Conservation (phyloP, 108 stramenopile species). For the Skeletonema menzelii region DNA sequence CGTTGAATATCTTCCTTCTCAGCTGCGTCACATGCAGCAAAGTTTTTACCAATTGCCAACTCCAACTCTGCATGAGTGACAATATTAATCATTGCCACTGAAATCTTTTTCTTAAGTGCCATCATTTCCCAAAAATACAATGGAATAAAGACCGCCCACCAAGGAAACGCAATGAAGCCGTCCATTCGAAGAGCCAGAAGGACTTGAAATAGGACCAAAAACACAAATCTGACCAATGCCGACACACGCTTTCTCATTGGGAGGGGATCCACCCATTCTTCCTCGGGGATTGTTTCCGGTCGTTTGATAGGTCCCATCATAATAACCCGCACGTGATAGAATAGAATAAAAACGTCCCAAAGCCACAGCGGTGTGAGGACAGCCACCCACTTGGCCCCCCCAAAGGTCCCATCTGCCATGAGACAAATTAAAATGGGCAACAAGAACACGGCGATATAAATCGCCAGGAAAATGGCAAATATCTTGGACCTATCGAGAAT, state of each 20-base stretch:
- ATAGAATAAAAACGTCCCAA: constrained; percentile 72
- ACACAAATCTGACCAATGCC: constrained; percentile 56
- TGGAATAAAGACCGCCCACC: constrained; percentile 76
- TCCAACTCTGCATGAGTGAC: constrained; percentile 84
- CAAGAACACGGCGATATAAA: constrained; percentile 66
- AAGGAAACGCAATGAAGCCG: constrained; percentile 38
- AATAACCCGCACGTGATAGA: constrained; percentile 77
- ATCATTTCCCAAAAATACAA: constrained; percentile 74
- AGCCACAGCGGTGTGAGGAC: constrained; percentile 83
- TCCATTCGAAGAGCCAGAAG: constrained; percentile 70
- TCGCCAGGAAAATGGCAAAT: constrained; percentile 79
- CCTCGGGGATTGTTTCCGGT: constrained; percentile 81
- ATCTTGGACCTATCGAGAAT: constrained; percentile 80
- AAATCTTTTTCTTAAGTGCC: constrained; percentile 66
- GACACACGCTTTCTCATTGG: constrained; percentile 71
- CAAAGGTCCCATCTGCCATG: constrained; percentile 78
- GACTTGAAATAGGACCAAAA: constrained; percentile 71
- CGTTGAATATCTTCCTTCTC: constrained; percentile 74
- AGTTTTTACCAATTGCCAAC: constrained; percentile 70
- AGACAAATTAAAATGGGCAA: constrained; percentile 78
- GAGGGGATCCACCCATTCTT: constrained; percentile 89
- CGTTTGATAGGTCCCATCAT: constrained; percentile 79
- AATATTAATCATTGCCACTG: constrained; percentile 60
- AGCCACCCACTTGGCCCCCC: constrained; percentile 60
- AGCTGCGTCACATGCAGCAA: constrained; percentile 62